Conservation (phyloP, 495 filamentous ascomycete genomes). For the Penicillium crystallinum region DNA sequence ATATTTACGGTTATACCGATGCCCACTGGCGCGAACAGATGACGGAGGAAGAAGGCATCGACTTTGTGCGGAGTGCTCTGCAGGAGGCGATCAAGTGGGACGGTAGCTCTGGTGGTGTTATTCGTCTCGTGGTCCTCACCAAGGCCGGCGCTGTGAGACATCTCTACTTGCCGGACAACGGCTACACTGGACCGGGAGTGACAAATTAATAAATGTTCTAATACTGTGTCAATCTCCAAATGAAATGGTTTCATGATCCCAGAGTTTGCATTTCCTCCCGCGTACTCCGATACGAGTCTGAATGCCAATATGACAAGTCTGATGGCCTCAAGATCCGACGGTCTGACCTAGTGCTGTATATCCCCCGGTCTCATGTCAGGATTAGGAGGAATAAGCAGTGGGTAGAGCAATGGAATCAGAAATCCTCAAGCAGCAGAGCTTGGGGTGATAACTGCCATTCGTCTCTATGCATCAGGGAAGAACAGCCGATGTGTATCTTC, state of each 20-base stretch:
- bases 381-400: not conserved
- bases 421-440: not conserved
- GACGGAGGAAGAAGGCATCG: conserved; percentile 87
- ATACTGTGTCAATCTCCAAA: conserved; percentile 19
- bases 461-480: not conserved
- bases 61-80: conserved; percentile 86
- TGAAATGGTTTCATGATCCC: conserved; percentile 14
- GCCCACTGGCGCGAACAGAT: conserved; percentile 94
- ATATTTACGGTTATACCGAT: conserved; percentile 99
- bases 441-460: not conserved
- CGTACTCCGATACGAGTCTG: not conserved
- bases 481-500: not conserved
- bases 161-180: conserved; percentile 83
- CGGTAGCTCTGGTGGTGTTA: conserved; percentile 95
- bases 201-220: conserved; percentile 37
- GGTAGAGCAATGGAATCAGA: not conserved
- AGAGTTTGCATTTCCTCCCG: not conserved
- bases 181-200: conserved; percentile 61
- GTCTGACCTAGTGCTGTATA: not conserved
- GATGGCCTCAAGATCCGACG: not conserved
- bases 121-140: conserved; percentile 94
- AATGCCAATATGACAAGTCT: not conserved
- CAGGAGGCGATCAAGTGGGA: conserved; percentile 98
- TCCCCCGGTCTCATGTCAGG: not conserved
- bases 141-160: conserved; percentile 80